These are phyloP conservation scores for Lentinula lateritia DNA, from an alignment of 768 basidiomycete species.

Conservation along the genomic window DNA sequence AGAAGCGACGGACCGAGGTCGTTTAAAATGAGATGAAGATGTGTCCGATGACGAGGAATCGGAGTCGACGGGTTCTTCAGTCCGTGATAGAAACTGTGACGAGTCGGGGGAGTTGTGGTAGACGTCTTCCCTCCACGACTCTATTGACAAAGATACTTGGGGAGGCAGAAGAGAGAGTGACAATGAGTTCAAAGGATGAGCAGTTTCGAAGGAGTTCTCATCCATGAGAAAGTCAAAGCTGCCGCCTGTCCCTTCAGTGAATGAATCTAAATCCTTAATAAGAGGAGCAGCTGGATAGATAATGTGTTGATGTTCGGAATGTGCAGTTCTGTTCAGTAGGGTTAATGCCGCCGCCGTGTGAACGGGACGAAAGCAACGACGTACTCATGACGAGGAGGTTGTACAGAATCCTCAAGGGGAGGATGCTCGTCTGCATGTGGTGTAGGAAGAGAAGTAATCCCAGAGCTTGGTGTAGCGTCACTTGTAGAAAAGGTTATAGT, in stretches of 20 bases:
- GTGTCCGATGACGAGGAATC: background rate
- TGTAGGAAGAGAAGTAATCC: slow-evolving; percentile 28
- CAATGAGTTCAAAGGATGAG: slow-evolving; percentile 26
- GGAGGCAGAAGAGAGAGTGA: slow-evolving; percentile 25
- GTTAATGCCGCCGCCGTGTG: background rate
- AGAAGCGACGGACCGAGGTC: slow-evolving; percentile 32
- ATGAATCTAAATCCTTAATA: slow-evolving; percentile 52
- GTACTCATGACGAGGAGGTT: slow-evolving; percentile 6
- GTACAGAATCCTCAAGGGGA: slow-evolving; percentile 8
- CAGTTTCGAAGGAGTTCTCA: slow-evolving; percentile 28
- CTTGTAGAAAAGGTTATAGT: slow-evolving; percentile 13
- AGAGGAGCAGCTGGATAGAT: slow-evolving; percentile 36
- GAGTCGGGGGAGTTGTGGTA: slow-evolving; percentile 7
- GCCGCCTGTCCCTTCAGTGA: slow-evolving; percentile 54
- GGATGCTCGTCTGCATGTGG: slow-evolving; percentile 11
- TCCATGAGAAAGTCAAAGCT: slow-evolving; percentile 44
- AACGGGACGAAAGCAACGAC: slow-evolving; percentile 2
- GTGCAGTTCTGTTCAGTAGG: slow-evolving; percentile 17
- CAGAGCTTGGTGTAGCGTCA: slow-evolving; percentile 26
- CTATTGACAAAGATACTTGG: slow-evolving; percentile 23
- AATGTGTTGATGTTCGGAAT: slow-evolving; percentile 18
- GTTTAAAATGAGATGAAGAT: slow-evolving; percentile 24
- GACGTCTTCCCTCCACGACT: slow-evolving; percentile 41
- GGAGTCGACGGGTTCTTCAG: background rate
- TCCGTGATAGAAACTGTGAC: background rate